Conservation (phyloP, 345 rosid genomes). For the Durio zibethinus region DNA sequence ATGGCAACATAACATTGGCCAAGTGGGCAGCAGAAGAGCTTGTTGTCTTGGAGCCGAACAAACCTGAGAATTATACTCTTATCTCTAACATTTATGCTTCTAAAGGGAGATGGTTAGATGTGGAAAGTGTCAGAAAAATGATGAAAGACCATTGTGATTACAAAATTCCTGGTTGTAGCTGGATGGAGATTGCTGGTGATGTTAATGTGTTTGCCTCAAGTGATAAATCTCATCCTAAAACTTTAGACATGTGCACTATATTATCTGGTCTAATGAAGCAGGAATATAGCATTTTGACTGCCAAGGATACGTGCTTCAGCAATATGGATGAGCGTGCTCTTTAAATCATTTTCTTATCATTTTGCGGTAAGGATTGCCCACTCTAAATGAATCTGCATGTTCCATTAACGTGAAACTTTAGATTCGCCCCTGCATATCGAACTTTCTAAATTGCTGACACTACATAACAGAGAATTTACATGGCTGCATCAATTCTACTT, state of each 20-base stretch:
- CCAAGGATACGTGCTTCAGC: not conserved
- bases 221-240: conserved; percentile 30
- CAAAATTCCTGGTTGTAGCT: conserved; percentile 64
- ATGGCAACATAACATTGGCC: conserved; percentile 39
- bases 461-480: not conserved
- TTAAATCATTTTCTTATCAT: not conserved
- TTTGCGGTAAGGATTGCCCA: not conserved
- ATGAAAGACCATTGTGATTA: conserved; percentile 44
- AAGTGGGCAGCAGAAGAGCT: conserved; percentile 57
- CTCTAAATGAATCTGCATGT: not conserved
- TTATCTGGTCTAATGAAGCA: conserved; percentile 16
- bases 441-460: not conserved
- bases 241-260: conserved; percentile 15
- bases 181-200: conserved; percentile 34
- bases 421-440: not conserved
- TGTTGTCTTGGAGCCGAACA: conserved; percentile 45
- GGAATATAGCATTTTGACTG: not conserved
- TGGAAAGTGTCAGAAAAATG: conserved; percentile 37
- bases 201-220: conserved; percentile 24
- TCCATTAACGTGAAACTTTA: not conserved
- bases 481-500: not conserved
- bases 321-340: conserved; percentile 6
- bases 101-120: conserved; percentile 61
- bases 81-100: conserved; percentile 55
- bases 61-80: conserved; percentile 56